Base-by-base conservation (phyloP, 2,329 filamentous ascomycete genomes). In the Diaporthe sp. region DNA sequence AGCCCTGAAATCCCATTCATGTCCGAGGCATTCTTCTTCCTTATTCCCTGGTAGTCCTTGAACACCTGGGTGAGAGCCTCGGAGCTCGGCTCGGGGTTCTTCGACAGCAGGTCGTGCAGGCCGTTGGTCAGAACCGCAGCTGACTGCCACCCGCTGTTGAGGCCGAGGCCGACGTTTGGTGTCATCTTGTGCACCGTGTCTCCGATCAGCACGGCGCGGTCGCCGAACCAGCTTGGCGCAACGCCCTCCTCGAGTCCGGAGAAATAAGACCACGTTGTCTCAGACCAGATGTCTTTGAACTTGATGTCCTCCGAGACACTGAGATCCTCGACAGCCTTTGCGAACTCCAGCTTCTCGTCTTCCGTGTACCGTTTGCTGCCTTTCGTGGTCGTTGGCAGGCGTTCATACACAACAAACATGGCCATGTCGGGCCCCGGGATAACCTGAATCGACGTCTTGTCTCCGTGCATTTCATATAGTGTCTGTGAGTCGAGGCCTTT, bases 161-260 rank as follows among this genome's bases (percentile, higher is more conserved):
- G 74, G 17, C 78, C 77, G 4, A 77, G 66, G 10, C 78, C 78
- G 4, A 75, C 67, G 28, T 76, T 78, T 5, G 78, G 78, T 15
- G 78, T 79, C 47, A 77, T 76, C 76, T 79, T 79, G 73, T 77
- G 76, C 33, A 75, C 74, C n/a, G 78, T 76, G 66, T 80, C 79
- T 12, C 78, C 78, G 2, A 78, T 75, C 45, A 80, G 57, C 8
- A 77, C 78, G 4, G 78, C 72, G 6, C 78, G 68, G 25, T 76
- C 74, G 38, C 72, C 76, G 40, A 66, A 77, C 76, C 78, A 77
- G 17, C 60, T 74, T 12, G 75, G 54, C 1, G 77, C 57, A 4
- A 77, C 57, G 3, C 78, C 78, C 55, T 80, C 77, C 55, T 80
- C 75, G 19, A 78, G 72, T 1, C 75, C 74, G 7, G 74, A 73